These are phyloP conservation scores for Elaeis guineensis DNA, from an alignment of 176 grass and related monocot genomes.

Conservation along the genomic window DNA sequence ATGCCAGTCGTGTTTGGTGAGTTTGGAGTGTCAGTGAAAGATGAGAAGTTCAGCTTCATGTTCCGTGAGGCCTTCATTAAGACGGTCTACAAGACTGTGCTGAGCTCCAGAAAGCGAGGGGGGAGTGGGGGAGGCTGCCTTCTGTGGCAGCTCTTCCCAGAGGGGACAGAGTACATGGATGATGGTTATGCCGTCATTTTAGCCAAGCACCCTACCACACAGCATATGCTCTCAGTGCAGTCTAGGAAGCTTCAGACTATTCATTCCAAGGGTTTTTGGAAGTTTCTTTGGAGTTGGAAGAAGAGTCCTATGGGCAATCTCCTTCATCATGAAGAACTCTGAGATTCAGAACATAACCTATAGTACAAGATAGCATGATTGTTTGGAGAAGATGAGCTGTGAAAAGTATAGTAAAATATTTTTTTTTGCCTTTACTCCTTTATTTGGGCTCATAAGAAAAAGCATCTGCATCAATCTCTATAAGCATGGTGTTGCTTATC, in stretches of 20 bases:
- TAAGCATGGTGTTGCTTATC: no score
- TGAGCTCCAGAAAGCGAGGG: slow-evolving; percentile 30
- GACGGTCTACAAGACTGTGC: slow-evolving; percentile 48
- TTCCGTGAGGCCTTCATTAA: slow-evolving; percentile 64
- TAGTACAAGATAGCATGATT: no score
- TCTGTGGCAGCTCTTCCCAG: slow-evolving; percentile 85
- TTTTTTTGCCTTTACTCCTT: no score
- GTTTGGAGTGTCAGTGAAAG: slow-evolving; percentile 75
- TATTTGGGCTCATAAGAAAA: no score
- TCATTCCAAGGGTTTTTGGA: not conserved
- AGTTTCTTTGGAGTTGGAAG: not conserved
- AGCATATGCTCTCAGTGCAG: slow-evolving; percentile 35
- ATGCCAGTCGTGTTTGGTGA: slow-evolving; percentile 69
- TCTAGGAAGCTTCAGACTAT: slow-evolving; percentile 26
- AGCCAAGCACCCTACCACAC: slow-evolving; percentile 42
- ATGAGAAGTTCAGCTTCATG: slow-evolving; percentile 36
- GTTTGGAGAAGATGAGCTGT: no score
- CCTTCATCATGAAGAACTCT: not conserved
- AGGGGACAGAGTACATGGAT: slow-evolving; percentile 76
- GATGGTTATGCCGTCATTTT: slow-evolving; percentile 73
- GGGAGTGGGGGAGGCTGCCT: slow-evolving; percentile 65
- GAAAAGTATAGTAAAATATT: no score
- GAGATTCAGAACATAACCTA: not conserved
- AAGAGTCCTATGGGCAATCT: not conserved
- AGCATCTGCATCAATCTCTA: no score